Evolutionary conservation across 2,329 filamentous ascomycete species (phyloP), one percentile per base, ranked within the genome.

Genomic region (Mollisiaceae sp.): DNA sequence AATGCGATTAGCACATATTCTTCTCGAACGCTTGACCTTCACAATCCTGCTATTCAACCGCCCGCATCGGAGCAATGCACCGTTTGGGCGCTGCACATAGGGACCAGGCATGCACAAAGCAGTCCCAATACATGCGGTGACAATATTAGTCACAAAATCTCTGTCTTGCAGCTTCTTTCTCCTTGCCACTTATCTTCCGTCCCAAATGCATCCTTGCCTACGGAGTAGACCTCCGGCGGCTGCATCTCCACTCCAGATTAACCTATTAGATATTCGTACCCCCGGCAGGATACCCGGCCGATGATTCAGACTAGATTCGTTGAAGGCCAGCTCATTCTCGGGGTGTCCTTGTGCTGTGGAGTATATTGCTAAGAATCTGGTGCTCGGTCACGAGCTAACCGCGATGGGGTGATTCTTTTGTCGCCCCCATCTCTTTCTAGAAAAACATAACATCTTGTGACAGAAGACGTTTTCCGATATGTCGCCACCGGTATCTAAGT

Each of bases 381-480:
- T 54, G 50, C 22, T 54, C n/a, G 50, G 14, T 54, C 50, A 54
- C 50, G 22, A 35, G 50, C 50, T 18, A 54, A 54, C 12, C 50
- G 50, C 32, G 18, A 54, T 54, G 24, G 50, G 50, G 3, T 35
- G 50, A 54, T 54, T 14, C 9, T 27, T 18, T 27, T 27, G 24
- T 54, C 50, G 18, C 24, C 4, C 4, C 45, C 45, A 50, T 20
- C 8, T 50, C n/a, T 24, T 27, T 50, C 15, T 2, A 12, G 20
- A 4, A 6, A 27, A 35, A 24, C 47, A 54, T 6, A 20, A 11
- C 22, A 54, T 35, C 11, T 18, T 18, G 24, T 18, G 14, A 18
- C 11, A 27, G 18, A 24, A 27, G 12, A 41, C 12, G 38, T 41
- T 32, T 32, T 32, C 27, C 27, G n/a, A n/a, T 32, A 6, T 32